Conservation (phyloP, 768 basidiomycete species). For the Daedaleopsis nitida region DNA sequence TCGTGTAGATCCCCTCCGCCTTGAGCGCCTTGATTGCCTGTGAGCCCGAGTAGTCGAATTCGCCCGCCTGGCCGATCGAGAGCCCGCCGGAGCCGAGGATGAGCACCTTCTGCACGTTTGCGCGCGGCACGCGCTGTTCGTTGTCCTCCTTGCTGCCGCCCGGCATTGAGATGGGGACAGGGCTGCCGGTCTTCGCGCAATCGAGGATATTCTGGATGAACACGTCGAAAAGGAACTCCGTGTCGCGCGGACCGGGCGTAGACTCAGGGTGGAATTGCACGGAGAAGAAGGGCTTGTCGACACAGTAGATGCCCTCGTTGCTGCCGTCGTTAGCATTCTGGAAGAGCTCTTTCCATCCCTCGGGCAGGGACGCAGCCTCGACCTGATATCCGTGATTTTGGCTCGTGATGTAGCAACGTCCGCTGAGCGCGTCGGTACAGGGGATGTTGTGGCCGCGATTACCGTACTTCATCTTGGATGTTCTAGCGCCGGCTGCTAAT, state of each 20-base stretch:
- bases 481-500: slow-evolving; percentile 89
- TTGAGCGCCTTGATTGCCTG: slow-evolving; percentile 99
- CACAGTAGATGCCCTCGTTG: slow-evolving; percentile 97
- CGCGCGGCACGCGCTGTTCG: slow-evolving; percentile 67
- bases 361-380: slow-evolving; percentile 73
- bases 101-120: slow-evolving; percentile 88
- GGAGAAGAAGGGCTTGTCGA: slow-evolving; percentile 93
- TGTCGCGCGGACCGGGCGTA: slow-evolving; percentile 94
- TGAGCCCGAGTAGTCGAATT: slow-evolving; percentile 99
- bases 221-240: slow-evolving; percentile 98
- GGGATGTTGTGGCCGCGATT: slow-evolving; percentile 99
- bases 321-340: slow-evolving; percentile 95
- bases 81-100: slow-evolving; percentile 97
- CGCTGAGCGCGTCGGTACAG: slow-evolving; percentile 90
- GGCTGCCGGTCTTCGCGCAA: slow-evolving; percentile 57
- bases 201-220: slow-evolving; percentile 89
- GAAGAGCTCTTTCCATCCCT: slow-evolving; percentile 93
- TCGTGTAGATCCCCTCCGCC: slow-evolving; percentile 98
- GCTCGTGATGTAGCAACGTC: slow-evolving; percentile 97
- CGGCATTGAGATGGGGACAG: slow-evolving; percentile 66
- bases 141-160: slow-evolving; percentile 86
- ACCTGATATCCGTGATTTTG: slow-evolving; percentile 99
- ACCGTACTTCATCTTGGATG: slow-evolving; percentile 99
- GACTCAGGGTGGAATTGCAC: slow-evolving; percentile 99
- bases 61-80: slow-evolving; percentile 98